phyloP scores from a whole-genome alignment of 2,329 filamentous ascomycete genomes.

The Trichoderma atrobrunneum region DNA sequence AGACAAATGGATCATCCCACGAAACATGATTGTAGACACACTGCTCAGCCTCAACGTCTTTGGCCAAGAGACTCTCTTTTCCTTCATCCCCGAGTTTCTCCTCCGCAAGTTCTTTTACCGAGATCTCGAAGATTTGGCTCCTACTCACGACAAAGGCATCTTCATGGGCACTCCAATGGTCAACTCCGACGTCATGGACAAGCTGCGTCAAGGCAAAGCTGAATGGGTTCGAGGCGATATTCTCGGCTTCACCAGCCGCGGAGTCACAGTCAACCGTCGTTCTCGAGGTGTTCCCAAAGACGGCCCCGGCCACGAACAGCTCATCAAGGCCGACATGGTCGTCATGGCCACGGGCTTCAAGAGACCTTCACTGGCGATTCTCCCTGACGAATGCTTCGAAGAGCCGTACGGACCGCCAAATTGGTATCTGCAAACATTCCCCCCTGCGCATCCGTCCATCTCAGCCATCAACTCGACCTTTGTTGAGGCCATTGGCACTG shows the following conservation, averaged over 20 bases:
- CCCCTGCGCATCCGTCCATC: conserved; percentile 67
- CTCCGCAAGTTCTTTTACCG: conserved; percentile 79
- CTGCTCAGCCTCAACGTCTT: conserved; percentile 76
- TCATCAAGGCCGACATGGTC: conserved; percentile 70
- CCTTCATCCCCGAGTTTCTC: conserved; percentile 74
- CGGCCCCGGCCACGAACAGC: conserved; percentile 66
- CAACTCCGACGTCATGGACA: conserved; percentile 75
- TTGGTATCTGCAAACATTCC: conserved; percentile 88
- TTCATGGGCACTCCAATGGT: conserved; percentile 87
- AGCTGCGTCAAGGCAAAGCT: conserved; percentile 67
- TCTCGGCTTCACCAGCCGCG: conserved; percentile 58
- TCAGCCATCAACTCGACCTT: conserved; percentile 84
- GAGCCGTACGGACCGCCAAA: conserved; percentile 75
- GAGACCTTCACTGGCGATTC: conserved; percentile 68
- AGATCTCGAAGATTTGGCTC: conserved; percentile 71
- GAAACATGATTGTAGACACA: conserved; percentile 71
- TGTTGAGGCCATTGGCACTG: conserved; percentile 73
- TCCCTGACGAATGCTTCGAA: conserved; percentile 69
- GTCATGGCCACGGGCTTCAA: conserved; percentile 83
- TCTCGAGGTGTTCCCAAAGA: conserved; percentile 69
- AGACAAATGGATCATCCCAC: conserved; percentile 85
- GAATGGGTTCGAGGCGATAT: conserved; percentile 83
- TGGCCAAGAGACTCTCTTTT: conserved; percentile 71
- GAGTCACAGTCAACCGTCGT: conserved; percentile 68
- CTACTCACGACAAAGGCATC: conserved; percentile 64